A percentile compares a stretch with the other conserved stretches of the same genome.
Conservation (phyloP, 2,329 filamentous ascomycete genomes). For the Dryadomyces quercus-mongolicae region DNA sequence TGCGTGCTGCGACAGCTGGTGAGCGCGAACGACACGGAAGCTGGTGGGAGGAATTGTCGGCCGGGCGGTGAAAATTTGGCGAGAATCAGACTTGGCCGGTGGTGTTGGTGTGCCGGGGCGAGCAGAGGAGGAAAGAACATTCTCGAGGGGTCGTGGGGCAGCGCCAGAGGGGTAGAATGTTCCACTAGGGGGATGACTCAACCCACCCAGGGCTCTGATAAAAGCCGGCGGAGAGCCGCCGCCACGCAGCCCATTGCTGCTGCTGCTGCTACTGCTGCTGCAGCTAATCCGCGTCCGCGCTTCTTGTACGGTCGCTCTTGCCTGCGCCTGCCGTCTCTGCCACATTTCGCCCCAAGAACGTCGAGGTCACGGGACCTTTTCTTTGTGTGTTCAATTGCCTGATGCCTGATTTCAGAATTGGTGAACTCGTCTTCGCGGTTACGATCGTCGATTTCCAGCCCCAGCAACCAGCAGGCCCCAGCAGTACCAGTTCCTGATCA, state of each 20-base stretch:
- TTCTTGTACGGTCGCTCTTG: not conserved
- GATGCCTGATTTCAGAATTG: too few relatives aligned
- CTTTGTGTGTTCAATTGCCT: too few relatives aligned
- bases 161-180: constrained; percentile 6
- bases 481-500: too few relatives aligned
- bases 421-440: too few relatives aligned
- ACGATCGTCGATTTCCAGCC: too few relatives aligned
- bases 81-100: not conserved
- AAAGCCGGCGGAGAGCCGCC: constrained; percentile 1
- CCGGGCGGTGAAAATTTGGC: not conserved
- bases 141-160: constrained; percentile 11
- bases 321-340: too few relatives aligned
- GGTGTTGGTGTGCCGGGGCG: not conserved
- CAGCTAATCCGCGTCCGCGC: not conserved
- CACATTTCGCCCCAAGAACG: too few relatives aligned
- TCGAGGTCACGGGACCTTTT: too few relatives aligned
- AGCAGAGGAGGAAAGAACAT: constrained; percentile 9
- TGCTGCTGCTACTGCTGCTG: not conserved
- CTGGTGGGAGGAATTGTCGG: not conserved
- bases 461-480: too few relatives aligned
- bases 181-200: constrained; percentile 9
- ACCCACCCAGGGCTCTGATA: constrained; percentile 3
- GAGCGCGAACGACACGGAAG: too few relatives aligned
- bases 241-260: not conserved
- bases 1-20: too few relatives aligned